These are phyloP conservation scores for Pseudogymnoascus sp. DNA, from an alignment of 2,329 filamentous ascomycete species.

Conservation along the genomic window DNA sequence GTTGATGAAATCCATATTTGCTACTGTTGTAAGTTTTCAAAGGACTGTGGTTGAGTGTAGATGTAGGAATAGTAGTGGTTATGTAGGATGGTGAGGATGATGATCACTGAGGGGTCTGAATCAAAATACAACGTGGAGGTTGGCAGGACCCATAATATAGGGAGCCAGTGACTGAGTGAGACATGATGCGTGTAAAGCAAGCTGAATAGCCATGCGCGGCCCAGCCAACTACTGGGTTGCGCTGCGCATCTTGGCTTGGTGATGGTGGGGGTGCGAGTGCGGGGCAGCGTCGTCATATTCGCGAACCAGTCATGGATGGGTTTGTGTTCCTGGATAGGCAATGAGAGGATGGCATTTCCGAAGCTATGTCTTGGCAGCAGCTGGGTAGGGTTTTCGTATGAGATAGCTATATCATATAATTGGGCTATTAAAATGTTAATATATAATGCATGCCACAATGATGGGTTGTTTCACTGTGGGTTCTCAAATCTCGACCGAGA, in stretches of 20 bases:
- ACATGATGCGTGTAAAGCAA: slow-evolving; percentile 2
- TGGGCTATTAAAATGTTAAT: neutral
- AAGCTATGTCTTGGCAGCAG: neutral
- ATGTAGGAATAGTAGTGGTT: neutral
- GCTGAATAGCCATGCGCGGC: neutral
- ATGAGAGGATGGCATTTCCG: neutral
- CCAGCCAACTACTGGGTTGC: neutral
- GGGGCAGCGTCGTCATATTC: neutral
- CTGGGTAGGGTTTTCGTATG: neutral
- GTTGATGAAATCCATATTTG: slow-evolving; percentile 48
- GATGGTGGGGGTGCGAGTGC: neutral
- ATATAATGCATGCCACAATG: neutral
- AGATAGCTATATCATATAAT: neutral
- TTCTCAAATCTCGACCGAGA: neutral
- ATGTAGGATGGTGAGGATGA: neutral
- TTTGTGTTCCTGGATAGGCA: neutral
- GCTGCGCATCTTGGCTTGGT: neutral
- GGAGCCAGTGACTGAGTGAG: neutral
- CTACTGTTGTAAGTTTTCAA: neutral
- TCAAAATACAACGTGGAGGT: neutral
- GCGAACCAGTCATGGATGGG: neutral
- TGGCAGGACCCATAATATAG: neutral
- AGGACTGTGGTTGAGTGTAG: neutral
- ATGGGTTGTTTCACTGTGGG: neutral
- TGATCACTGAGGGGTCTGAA: neutral